These are phyloP conservation scores for Serendipita sp. DNA, from an alignment of 768 basidiomycete genomes.

Conservation along the genomic window DNA sequence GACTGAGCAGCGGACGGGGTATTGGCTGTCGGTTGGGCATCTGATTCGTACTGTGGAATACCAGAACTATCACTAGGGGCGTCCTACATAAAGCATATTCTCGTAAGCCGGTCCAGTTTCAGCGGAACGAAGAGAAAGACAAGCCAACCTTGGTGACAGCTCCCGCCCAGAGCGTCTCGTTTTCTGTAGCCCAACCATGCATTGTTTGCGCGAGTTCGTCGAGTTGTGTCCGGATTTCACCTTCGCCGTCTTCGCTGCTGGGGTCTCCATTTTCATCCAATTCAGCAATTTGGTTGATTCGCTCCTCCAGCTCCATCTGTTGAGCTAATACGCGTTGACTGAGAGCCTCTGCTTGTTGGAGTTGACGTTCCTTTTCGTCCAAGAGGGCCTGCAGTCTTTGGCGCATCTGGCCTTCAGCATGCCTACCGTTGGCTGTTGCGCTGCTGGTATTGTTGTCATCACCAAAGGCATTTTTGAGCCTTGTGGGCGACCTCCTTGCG, in stretches of 20 bases:
- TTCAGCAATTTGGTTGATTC: conserved; percentile 51
- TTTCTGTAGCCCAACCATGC: conserved; percentile 62
- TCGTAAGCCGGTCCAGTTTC: not conserved
- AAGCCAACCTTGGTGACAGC: conserved; percentile 46
- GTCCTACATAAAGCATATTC: not conserved
- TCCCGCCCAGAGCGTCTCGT: conserved; percentile 51
- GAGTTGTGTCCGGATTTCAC: conserved; percentile 54
- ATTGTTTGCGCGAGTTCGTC: conserved; percentile 62
- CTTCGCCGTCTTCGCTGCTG: conserved; percentile 46
- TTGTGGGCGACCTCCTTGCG: not conserved
- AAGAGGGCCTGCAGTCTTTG: conserved; percentile 40
- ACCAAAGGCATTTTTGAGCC: not conserved
- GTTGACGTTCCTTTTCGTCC: conserved; percentile 81
- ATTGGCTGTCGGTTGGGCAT: conserved; percentile 25
- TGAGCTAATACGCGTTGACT: conserved; percentile 88
- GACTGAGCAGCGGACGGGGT: conserved; percentile 73
- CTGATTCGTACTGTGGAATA: not conserved
- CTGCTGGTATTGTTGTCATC: not conserved
- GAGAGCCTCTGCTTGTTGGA: conserved; percentile 78
- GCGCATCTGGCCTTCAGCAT: conserved; percentile 15
- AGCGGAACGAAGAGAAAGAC: conserved; percentile 11
- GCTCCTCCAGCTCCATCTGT: conserved; percentile 82
- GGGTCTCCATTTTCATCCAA: conserved; percentile 47
- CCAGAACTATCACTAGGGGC: not conserved
- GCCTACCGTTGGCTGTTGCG: not conserved